These are phyloP conservation scores for Tremella yokohamensis DNA, from an alignment of 768 basidiomycete species.

Conservation along the genomic window DNA sequence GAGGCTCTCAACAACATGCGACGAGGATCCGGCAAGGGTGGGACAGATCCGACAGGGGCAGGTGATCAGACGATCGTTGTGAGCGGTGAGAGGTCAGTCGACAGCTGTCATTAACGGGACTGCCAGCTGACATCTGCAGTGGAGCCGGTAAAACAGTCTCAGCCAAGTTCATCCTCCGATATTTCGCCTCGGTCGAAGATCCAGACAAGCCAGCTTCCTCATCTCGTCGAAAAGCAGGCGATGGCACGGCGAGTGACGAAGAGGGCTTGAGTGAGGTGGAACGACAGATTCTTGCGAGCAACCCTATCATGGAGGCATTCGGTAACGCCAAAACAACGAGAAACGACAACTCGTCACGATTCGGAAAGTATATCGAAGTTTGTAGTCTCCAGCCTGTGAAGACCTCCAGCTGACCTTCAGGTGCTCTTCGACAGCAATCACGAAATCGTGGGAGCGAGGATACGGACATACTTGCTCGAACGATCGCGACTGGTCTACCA, in stretches of 20 bases:
- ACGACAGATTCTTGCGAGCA: conserved; percentile 95
- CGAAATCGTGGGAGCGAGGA: conserved; percentile 97
- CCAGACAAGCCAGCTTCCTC: conserved; percentile 68
- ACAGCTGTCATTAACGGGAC: neutral
- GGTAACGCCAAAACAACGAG: conserved; percentile 99
- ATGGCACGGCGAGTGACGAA: conserved; percentile 36
- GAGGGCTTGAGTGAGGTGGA: conserved; percentile 78
- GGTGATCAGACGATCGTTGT: conserved; percentile 98
- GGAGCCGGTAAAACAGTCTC: conserved; percentile 99
- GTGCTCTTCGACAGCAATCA: conserved; percentile 93
- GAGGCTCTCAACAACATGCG: conserved; percentile 98
- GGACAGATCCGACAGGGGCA: conserved; percentile 60
- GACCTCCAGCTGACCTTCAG: conserved; percentile 53
- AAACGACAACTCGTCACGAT: conserved; percentile 97
- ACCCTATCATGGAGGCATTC: conserved; percentile 97
- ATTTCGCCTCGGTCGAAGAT: conserved; percentile 93
- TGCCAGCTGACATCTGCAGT: conserved; percentile 54
- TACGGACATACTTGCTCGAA: conserved; percentile 95
- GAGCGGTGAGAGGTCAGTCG: conserved; percentile 83
- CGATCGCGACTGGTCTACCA: conserved; percentile 97
- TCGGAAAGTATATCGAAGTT: conserved; percentile 99
- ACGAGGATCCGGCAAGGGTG: conserved; percentile 53
- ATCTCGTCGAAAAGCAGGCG: conserved; percentile 62
- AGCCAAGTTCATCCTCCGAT: conserved; percentile 98
- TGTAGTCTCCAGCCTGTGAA: conserved; percentile 26